phyloP scores from a whole-genome alignment of 2,329 filamentous ascomycete species.

The Pseudogymnoascus sp. region DNA sequence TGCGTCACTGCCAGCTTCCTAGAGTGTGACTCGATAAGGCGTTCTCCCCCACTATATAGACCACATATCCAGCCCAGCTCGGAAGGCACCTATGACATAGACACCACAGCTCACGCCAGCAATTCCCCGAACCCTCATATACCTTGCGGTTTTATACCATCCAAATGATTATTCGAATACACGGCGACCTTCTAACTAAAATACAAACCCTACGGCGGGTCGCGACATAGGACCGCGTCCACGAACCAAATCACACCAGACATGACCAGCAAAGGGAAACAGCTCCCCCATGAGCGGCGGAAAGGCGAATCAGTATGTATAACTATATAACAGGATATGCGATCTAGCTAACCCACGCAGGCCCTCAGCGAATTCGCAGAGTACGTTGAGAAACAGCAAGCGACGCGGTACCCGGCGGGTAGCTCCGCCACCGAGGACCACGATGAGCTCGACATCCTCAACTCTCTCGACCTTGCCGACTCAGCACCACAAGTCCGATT shows the following conservation, averaged over 20 bases:
- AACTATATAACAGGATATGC: not conserved
- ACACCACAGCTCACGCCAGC: not conserved
- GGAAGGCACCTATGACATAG: slow-evolving; percentile 3
- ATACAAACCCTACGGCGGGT: slow-evolving; percentile 4
- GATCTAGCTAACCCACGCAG: slow-evolving; percentile 26
- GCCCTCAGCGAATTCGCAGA: slow-evolving; percentile 95
- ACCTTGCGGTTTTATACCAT: not conserved
- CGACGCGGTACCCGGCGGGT: slow-evolving; percentile 50
- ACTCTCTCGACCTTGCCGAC: slow-evolving; percentile 68
- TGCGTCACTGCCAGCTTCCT: not conserved
- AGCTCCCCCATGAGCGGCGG: slow-evolving; percentile 68
- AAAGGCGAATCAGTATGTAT: slow-evolving; percentile 72
- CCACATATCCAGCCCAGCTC: not conserved
- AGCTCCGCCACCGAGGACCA: slow-evolving; percentile 50
- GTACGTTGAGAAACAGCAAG: slow-evolving; percentile 92
- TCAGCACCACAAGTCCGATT: slow-evolving; percentile 58
- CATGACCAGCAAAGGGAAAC: slow-evolving; percentile 36
- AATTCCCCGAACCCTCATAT: not conserved
- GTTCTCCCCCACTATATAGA: slow-evolving; percentile 5
- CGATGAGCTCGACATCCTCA: slow-evolving; percentile 84
- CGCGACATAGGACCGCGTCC: not conserved
- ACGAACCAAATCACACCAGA: not conserved
- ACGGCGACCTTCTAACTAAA: slow-evolving; percentile 2
- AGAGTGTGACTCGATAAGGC: not conserved
- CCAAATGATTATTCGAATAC: slow-evolving; percentile 12